These are phyloP conservation scores for Herpetospermum pedunculosum DNA, from an alignment of 306 rosid genomes.

Conservation along the genomic window DNA sequence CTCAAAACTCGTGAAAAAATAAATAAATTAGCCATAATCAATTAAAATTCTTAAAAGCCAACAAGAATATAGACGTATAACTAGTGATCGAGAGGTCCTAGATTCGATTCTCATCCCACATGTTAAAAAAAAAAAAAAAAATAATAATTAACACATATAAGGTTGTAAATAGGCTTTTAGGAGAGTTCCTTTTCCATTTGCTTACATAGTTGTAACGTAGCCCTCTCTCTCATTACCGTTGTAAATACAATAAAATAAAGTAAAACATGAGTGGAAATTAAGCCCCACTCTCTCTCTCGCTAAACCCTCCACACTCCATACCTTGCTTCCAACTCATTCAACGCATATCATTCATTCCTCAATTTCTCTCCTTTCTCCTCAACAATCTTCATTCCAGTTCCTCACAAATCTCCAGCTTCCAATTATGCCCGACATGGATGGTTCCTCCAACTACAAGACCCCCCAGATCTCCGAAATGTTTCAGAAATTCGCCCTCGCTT, in stretches of 20 bases:
- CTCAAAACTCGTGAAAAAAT: no score
- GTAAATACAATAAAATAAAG: not conserved
- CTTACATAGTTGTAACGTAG: not conserved
- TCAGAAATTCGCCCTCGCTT: slow-evolving; percentile 87
- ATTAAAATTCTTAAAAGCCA: no score
- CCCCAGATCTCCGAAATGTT: slow-evolving; percentile 98
- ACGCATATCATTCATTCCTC: slow-evolving; percentile 13
- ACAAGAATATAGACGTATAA: no score
- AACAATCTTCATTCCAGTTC: slow-evolving; percentile 1
- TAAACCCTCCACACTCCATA: slow-evolving; percentile 9
- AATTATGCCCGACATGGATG: slow-evolving; percentile 49
- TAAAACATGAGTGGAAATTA: not conserved
- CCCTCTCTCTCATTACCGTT: slow-evolving; percentile 4
- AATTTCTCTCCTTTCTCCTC: not conserved
- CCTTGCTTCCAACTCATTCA: slow-evolving; percentile 59
- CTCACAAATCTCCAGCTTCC: not conserved
- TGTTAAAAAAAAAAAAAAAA: no score
- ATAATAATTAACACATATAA: no score
- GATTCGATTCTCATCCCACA: no score
- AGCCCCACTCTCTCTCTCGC: not conserved
- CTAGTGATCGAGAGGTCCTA: no score
- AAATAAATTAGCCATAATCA: no score
- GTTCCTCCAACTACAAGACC: slow-evolving; percentile 46
- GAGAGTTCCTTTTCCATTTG: not conserved
- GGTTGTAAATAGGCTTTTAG: no score